Conservation (phyloP, 2,329 filamentous ascomycete genomes). For the Amylocarpus encephaloides region DNA sequence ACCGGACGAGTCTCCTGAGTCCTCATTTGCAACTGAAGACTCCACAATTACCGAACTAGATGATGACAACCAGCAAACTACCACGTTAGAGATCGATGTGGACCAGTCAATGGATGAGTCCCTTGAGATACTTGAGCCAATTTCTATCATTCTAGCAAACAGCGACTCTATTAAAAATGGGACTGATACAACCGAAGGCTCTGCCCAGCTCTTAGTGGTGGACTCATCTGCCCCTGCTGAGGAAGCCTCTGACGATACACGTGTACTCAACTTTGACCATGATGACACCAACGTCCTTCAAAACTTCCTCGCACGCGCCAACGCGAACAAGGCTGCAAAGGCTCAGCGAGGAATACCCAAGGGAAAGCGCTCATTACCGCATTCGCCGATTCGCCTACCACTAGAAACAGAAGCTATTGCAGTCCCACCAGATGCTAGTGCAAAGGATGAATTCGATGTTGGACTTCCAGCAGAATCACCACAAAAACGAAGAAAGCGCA, state of each 20-base stretch:
- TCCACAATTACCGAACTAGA: not conserved
- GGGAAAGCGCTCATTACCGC: constrained; percentile 27
- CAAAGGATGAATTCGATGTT: constrained; percentile 23
- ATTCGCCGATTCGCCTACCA: constrained; percentile 29
- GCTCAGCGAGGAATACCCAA: constrained; percentile 20
- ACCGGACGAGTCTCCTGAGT: no score
- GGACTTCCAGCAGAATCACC: constrained; percentile 12
- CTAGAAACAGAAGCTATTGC: constrained; percentile 7
- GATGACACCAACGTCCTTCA: constrained; percentile 34
- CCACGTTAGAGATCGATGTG: not conserved
- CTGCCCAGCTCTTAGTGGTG: constrained; percentile 7
- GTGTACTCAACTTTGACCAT: constrained; percentile 14
- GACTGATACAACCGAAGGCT: not conserved
- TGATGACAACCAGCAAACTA: not conserved
- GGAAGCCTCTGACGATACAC: constrained; percentile 12
- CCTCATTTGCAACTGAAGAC: no score
- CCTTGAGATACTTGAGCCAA: constrained; percentile 8
- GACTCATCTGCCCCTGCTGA: constrained; percentile 9
- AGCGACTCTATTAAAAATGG: not conserved
- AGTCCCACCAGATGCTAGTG: not conserved
- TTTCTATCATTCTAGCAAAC: not conserved
- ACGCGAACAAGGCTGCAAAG: constrained; percentile 33
- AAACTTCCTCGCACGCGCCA: constrained; percentile 33
- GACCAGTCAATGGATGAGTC: not conserved
- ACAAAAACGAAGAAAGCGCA: constrained; percentile 18